Evolutionary conservation across 2,329 filamentous ascomycete genomes (phyloP).

Genomic region (Diaporthe sp.): DNA sequence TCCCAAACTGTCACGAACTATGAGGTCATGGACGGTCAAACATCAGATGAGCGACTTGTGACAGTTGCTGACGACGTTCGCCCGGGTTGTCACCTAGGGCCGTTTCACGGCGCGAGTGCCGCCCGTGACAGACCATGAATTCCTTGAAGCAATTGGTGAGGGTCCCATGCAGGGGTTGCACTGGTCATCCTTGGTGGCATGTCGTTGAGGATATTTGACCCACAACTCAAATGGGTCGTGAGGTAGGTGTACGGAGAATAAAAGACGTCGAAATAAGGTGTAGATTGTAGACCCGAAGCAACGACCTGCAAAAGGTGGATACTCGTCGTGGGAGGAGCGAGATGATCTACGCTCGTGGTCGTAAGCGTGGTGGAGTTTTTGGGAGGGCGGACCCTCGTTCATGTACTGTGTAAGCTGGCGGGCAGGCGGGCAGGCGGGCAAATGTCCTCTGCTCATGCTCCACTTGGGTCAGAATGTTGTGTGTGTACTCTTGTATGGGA

Average conservation of each 20-base stretch:
- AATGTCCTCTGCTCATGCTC: neutral
- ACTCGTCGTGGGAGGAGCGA: neutral
- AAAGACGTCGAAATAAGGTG: slow-evolving; percentile 9
- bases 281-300: neutral
- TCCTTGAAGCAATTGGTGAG: neutral
- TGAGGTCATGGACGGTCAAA: slow-evolving; percentile 13
- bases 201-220: neutral
- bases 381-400: neutral
- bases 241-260: too few species aligned
- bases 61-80: slow-evolving; percentile 13
- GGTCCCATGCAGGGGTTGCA: neutral
- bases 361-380: slow-evolving; percentile 16
- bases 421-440: neutral
- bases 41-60: slow-evolving; percentile 20
- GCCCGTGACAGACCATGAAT: neutral
- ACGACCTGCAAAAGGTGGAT: slow-evolving; percentile 13
- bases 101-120: neutral
- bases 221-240: neutral
- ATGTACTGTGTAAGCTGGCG: neutral
- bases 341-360: slow-evolving; percentile 5
- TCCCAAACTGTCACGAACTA: neutral
- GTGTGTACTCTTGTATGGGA: neutral
- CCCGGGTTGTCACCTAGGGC: neutral
- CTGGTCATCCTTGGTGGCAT: too few species aligned
- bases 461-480: neutral